A percentile compares a stretch with the other conserved stretches of the same genome.
These are phyloP conservation scores for Aegle marmelos DNA, from an alignment of 345 rosid genomes.

Conservation along the genomic window DNA sequence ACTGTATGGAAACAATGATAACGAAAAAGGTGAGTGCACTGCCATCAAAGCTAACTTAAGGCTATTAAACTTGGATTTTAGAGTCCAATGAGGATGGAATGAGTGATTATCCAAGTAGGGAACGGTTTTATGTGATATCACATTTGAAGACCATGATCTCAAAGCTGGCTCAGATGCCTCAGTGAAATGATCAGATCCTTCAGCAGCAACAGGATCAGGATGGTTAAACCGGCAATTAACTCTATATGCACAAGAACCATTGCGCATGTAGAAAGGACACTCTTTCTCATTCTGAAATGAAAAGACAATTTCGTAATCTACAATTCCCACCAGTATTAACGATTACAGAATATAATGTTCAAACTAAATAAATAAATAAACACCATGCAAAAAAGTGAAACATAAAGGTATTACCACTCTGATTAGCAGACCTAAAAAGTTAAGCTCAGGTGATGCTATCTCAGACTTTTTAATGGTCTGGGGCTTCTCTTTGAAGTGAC, in stretches of 20 bases:
- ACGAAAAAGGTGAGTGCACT: not conserved
- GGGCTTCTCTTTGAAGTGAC: conserved; percentile 27
- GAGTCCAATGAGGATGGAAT: conserved; percentile 1
- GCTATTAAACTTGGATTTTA: conserved; percentile 3
- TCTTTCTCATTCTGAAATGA: conserved; percentile 45
- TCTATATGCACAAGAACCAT: conserved; percentile 57
- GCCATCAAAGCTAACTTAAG: conserved; percentile 15
- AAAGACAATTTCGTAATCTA: not conserved
- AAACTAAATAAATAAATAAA: not conserved
- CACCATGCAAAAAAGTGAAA: not conserved
- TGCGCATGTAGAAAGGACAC: conserved; percentile 52
- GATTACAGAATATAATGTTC: not conserved
- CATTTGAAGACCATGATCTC: conserved; percentile 5
- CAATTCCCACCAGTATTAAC: not conserved
- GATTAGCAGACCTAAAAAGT: conserved; percentile 48
- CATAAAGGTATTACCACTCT: conserved; percentile 22
- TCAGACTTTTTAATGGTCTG: conserved; percentile 16
- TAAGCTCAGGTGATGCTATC: conserved; percentile 25
- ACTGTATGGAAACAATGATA: not conserved
- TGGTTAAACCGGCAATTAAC: conserved; percentile 48
- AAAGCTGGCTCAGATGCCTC: not conserved
- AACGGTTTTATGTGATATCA: not conserved
- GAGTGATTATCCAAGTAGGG: conserved; percentile 13
- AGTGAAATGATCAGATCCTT: conserved; percentile 26
- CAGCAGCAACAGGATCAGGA: conserved; percentile 50